Percentiles rank a stretch among this genome's conserved stretches.
Conservation (phyloP, 106 monocot species). For the Triglochin maritima region DNA sequence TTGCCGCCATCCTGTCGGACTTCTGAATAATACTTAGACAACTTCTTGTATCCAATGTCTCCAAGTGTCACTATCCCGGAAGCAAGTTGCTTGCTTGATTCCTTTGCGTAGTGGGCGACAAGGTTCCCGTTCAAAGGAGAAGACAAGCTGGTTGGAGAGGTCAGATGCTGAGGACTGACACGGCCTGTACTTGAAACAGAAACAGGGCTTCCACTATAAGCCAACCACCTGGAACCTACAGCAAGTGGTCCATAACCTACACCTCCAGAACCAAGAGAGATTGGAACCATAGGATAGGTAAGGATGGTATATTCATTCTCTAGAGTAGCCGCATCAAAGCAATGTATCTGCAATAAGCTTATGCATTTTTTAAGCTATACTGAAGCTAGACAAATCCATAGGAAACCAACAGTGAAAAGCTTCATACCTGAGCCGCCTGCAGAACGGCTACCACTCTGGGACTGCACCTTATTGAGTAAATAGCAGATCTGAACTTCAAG, state of each 20-base stretch:
- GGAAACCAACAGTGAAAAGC: background rate
- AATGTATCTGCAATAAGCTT: slow-evolving; percentile 70
- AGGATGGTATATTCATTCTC: slow-evolving; percentile 88
- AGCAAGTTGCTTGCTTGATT: slow-evolving; percentile 91
- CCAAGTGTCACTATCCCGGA: slow-evolving; percentile 77
- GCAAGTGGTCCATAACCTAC: slow-evolving; percentile 87
- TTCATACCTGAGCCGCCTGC: slow-evolving; percentile 66
- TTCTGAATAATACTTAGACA: slow-evolving; percentile 73
- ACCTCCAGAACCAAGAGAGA: slow-evolving; percentile 34
- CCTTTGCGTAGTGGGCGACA: slow-evolving; percentile 80
- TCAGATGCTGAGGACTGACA: slow-evolving; percentile 55
- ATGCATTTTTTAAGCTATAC: background rate
- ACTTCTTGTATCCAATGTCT: slow-evolving; percentile 84
- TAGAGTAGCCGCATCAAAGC: slow-evolving; percentile 77
- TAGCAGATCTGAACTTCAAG: slow-evolving; percentile 69
- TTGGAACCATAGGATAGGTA: slow-evolving; percentile 43
- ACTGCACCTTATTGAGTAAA: slow-evolving; percentile 76
- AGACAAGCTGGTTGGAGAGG: slow-evolving; percentile 14
- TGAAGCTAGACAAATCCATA: background rate
- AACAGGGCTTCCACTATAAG: slow-evolving; percentile 74
- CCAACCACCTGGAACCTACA: slow-evolving; percentile 84
- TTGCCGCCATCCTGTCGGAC: slow-evolving; percentile 40
- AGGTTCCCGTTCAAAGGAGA: slow-evolving; percentile 47
- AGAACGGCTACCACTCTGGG: slow-evolving; percentile 72
- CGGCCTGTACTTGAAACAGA: slow-evolving; percentile 39